Conservation (phyloP, 1,139 yeast genomes). For the Suhomyces atakaporum region DNA sequence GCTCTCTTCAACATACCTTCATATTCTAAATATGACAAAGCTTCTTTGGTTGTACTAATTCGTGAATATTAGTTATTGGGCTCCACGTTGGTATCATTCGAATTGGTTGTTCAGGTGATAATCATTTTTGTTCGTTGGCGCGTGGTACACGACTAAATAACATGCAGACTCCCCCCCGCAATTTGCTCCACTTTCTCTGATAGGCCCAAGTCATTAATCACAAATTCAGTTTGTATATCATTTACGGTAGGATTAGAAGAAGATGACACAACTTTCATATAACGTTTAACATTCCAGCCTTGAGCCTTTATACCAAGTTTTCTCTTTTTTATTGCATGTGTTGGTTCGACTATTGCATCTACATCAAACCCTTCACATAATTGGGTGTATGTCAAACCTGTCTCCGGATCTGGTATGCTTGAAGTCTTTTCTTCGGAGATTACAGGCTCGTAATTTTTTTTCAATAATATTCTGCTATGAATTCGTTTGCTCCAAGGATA, state of each 20-base stretch:
- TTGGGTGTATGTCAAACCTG: constrained; percentile 19
- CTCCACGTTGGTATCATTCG: constrained; percentile 5
- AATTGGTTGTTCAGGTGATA: constrained; percentile 20
- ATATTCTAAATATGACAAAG: constrained; percentile 9
- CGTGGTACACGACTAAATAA: constrained; percentile 3
- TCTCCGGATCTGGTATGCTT: constrained; percentile 14
- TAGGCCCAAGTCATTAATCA: background rate
- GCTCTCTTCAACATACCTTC: constrained; percentile 20
- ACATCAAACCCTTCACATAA: constrained; percentile 18
- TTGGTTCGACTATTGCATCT: constrained; percentile 2
- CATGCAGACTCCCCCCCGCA: background rate
- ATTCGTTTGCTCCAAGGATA: constrained; percentile 43
- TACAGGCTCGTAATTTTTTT: constrained; percentile 36
- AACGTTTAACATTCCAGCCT: constrained; percentile 35
- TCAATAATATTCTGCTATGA: constrained; percentile 32
- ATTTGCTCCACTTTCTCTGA: background rate
- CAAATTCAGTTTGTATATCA: background rate
- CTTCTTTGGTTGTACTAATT: background rate
- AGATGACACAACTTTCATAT: constrained; percentile 27
- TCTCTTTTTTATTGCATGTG: constrained; percentile 3
- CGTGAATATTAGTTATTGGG: background rate
- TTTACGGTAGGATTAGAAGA: constrained; percentile 12
- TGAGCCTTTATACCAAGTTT: too few species aligned
- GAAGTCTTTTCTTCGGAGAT: constrained; percentile 1
- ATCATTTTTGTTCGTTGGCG: constrained; percentile 10